Evolutionary conservation across 2,329 filamentous ascomycete genomes (phyloP).

Genomic region (Botrytis aclada): DNA sequence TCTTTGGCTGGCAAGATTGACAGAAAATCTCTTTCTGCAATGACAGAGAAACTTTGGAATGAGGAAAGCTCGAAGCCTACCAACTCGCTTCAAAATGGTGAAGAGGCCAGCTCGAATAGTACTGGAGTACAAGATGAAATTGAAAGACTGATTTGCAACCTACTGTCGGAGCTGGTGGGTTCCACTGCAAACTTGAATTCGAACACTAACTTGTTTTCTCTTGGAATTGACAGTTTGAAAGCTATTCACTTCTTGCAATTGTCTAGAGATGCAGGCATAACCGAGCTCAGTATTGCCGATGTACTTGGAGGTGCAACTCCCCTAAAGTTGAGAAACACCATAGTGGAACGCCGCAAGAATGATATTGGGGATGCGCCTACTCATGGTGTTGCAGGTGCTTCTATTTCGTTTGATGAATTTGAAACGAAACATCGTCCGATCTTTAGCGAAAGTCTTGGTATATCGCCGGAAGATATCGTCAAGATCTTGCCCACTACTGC

Average conservation of each 20-base stretch:
- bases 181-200: neutral
- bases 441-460: neutral
- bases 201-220: neutral
- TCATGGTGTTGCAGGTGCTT: neutral
- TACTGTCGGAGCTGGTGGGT: neutral
- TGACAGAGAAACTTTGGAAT: neutral
- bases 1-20: slow-evolving; percentile 14
- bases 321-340: neutral
- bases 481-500: slow-evolving; percentile 11
- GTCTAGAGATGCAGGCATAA: slow-evolving; percentile 4
- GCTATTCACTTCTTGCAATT: slow-evolving; percentile 10
- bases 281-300: slow-evolving; percentile 8
- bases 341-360: neutral
- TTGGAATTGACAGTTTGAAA: slow-evolving; percentile 7
- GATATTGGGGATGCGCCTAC: neutral
- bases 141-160: neutral
- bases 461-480: neutral
- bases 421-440: neutral
- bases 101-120: neutral
- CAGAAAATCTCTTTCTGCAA: neutral
- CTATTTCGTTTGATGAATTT: neutral
- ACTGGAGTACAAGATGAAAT: neutral
- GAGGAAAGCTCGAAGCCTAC: neutral
- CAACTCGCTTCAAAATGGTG: neutral
- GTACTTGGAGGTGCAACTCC: slow-evolving; percentile 7